These are phyloP conservation scores for Peniophora sp. DNA, from an alignment of 1,284 basidiomycete species.

Conservation along the genomic window DNA sequence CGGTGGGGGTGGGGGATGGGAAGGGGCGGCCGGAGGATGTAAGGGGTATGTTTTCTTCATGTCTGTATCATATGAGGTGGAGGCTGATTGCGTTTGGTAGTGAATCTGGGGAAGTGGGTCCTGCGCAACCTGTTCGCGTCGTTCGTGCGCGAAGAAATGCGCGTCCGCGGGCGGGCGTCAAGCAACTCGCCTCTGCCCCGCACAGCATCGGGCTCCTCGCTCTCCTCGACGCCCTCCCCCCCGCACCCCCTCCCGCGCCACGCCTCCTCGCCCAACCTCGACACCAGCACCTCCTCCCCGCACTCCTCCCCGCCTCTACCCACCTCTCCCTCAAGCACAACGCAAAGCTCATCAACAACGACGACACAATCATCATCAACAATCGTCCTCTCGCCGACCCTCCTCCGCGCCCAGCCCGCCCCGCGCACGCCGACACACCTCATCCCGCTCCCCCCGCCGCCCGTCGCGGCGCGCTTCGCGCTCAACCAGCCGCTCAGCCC, in stretches of 20 bases:
- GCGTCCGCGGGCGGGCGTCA: slow-evolving; percentile 26
- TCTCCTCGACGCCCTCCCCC: slow-evolving; percentile 8
- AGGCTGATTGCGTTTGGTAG: slow-evolving; percentile 30
- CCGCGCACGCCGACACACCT: slow-evolving; percentile 32
- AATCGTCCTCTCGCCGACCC: slow-evolving; percentile 51
- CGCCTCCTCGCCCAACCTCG: not conserved
- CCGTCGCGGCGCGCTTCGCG: slow-evolving; percentile 52
- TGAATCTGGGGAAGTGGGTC: slow-evolving; percentile 79
- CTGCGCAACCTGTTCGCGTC: slow-evolving; percentile 65
- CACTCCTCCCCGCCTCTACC: slow-evolving; percentile 8
- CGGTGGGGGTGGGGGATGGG: slow-evolving; percentile 15
- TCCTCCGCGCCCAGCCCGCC: slow-evolving; percentile 49
- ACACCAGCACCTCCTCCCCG: slow-evolving; percentile 4
- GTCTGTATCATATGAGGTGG: not conserved
- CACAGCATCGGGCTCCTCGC: slow-evolving; percentile 21
- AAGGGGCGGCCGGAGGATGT: slow-evolving; percentile 64
- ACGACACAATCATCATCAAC: slow-evolving; percentile 19
- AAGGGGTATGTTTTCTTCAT: slow-evolving; percentile 48
- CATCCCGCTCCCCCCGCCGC: slow-evolving; percentile 30
- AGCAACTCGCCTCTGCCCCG: slow-evolving; percentile 15
- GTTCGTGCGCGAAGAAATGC: slow-evolving; percentile 62
- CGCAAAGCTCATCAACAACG: slow-evolving; percentile 3
- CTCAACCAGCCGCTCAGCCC: slow-evolving; percentile 27
- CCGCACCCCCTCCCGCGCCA: not conserved
- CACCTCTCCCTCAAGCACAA: slow-evolving; percentile 3